These are phyloP conservation scores for Populus simonii DNA, from an alignment of 345 rosid species.

Conservation along the genomic window DNA sequence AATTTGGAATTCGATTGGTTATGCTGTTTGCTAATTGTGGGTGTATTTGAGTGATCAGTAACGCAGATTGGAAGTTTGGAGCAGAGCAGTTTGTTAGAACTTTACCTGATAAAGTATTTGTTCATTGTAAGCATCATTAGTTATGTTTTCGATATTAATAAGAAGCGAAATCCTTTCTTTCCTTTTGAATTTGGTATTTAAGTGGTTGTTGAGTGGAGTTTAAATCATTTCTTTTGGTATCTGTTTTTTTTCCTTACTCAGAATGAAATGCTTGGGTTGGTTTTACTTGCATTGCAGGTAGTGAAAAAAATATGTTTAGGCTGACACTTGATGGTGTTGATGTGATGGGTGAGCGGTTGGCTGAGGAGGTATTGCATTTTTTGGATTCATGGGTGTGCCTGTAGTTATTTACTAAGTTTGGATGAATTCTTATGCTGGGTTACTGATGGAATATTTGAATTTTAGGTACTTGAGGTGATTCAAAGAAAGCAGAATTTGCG, in stretches of 20 bases:
- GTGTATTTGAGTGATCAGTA: conserved; percentile 44
- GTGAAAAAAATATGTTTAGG: conserved; percentile 59
- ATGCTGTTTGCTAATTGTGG: background rate
- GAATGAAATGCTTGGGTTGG: conserved; percentile 1
- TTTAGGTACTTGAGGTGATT: conserved; percentile 75
- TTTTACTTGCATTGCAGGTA: conserved; percentile 47
- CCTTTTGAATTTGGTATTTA: background rate
- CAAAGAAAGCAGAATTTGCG: conserved; percentile 53
- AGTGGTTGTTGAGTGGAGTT: background rate
- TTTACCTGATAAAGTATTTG: conserved; percentile 77
- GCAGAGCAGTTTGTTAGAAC: conserved; percentile 76
- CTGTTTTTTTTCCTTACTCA: background rate
- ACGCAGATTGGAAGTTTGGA: conserved; percentile 89
- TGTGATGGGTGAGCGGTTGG: conserved; percentile 95
- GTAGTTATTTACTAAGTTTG: conserved; percentile 1
- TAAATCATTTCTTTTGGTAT: background rate
- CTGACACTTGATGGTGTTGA: conserved; percentile 89
- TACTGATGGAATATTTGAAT: conserved; percentile 15
- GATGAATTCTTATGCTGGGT: background rate
- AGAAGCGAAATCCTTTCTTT: background rate
- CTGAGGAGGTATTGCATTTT: conserved; percentile 54
- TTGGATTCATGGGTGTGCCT: background rate
- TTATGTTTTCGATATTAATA: background rate
- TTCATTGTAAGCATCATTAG: conserved; percentile 61
- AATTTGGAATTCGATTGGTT: background rate